Evolutionary conservation across 2,329 filamentous ascomycete species (phyloP), one percentile per base, ranked within the genome.

Genomic region (Talaromyces sp.): DNA sequence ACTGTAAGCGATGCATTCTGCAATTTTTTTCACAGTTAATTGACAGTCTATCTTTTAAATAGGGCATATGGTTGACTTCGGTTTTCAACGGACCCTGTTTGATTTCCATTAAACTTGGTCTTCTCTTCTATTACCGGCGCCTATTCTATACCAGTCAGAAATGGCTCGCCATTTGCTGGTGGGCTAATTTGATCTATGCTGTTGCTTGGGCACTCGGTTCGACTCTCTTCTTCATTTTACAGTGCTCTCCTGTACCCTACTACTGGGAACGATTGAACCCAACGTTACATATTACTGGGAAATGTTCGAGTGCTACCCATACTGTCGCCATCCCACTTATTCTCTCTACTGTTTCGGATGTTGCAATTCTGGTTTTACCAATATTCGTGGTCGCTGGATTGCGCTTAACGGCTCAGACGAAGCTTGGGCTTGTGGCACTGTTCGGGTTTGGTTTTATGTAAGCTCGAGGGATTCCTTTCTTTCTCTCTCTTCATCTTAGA

Each of bases 191-290:
- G 16, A 27, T 56, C 30, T 56, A 56, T 27, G 53, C 53, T 40
- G 53, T 56, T 23, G 30, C 33, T n/a, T 56, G 53, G 30, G 53
- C 53, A 27, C 16, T 56, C 18, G 30, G 53, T 23, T 56, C 53
- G 27, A 56, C 53, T 36, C 2, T 56, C 23, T 56, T 56, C 30
- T 56, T 34, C 53, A 56, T 56, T 40, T 56, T 36, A 23, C 53
- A 56, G 30, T 56, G 53, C 53, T 27, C 18, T 33, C 53, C 53
- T 18, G 9, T 31, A 33, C 14, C 30, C 14, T 33, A n/a, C 28
- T 56, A 56, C 53, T 56, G 53, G 53, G 14, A 56, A 27, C 53
- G 53, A 27, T 56, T n/a, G 30, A 27, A 56, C 31, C 53, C 53
- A 10, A 56, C 30, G 2, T 34, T 40, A 10, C 53, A 56, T 16